Evolutionary conservation across 2,329 filamentous ascomycete genomes (phyloP).

Genomic region (Xylaria sp.): DNA sequence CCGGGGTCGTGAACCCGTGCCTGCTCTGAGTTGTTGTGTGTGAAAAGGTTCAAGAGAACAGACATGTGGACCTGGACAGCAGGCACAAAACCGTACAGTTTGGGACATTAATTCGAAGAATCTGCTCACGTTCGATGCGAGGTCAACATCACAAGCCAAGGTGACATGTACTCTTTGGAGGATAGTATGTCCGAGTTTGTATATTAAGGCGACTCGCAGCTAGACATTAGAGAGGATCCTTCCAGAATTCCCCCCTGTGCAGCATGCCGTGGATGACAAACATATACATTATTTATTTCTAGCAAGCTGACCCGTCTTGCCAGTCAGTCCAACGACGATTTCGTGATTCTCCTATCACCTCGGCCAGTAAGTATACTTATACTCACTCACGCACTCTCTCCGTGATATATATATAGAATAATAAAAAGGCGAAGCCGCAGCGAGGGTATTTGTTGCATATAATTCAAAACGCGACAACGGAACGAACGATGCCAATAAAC

Average conservation of each 20-base stretch:
- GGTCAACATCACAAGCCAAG: not conserved
- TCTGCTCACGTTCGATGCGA: not conserved
- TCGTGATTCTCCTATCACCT: conserved; percentile 3
- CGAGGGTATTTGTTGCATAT: conserved; percentile 47
- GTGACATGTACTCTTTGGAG: not conserved
- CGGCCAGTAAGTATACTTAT: conserved; percentile 12
- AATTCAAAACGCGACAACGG: conserved; percentile 27
- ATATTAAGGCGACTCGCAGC: conserved; percentile 1
- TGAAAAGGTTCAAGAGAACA: not conserved
- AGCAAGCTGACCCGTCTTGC: not conserved
- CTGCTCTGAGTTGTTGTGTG: not conserved
- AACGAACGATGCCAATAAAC: conserved; percentile 41
- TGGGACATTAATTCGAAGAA: not conserved
- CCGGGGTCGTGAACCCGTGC: not conserved
- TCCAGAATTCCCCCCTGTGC: not conserved
- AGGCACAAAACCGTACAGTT: not conserved
- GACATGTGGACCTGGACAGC: not conserved
- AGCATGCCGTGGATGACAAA: conserved; percentile 6
- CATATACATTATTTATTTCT: conserved; percentile 26
- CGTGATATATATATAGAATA: conserved; percentile 16
- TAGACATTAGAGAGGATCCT: not conserved
- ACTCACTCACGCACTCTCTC: conserved; percentile 18
- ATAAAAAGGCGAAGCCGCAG: conserved; percentile 41
- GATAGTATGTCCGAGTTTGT: not conserved
- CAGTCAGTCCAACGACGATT: not conserved